Percentiles rank a stretch among this genome's conserved stretches.
phyloP scores from a whole-genome alignment of 139 green algal genomes.

The Micromonas pusilla region DNA sequence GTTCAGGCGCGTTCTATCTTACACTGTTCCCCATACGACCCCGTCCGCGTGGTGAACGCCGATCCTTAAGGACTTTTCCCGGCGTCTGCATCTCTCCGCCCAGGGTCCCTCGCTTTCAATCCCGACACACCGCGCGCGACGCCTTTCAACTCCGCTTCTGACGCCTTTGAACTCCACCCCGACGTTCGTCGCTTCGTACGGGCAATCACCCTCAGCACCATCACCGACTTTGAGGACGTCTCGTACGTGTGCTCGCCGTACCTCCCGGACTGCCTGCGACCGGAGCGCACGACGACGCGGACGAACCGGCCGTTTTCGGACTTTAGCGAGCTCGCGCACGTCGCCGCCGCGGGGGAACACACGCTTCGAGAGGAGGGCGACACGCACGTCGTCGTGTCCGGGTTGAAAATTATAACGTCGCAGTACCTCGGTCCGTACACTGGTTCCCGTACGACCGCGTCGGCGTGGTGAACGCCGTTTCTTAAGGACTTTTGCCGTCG shows the following conservation, averaged over 20 bases:
- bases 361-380: not conserved
- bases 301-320: not conserved
- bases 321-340: not conserved
- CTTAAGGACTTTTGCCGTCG: too few relatives aligned
- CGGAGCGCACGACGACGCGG: not conserved
- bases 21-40: too few relatives aligned
- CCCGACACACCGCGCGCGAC: too few relatives aligned
- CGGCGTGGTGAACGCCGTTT: too few relatives aligned
- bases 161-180: not conserved
- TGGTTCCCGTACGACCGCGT: too few relatives aligned
- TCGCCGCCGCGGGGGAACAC: not conserved
- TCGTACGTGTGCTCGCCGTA: constrained; percentile 12
- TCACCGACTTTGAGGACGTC: constrained; percentile 6
- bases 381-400: not conserved
- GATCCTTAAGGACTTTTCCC: too few relatives aligned
- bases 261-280: not conserved
- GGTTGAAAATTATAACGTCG: not conserved
- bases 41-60: too few relatives aligned
- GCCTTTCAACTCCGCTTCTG: not conserved
- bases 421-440: too few relatives aligned
- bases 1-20: too few relatives aligned
- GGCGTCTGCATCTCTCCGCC: too few relatives aligned
- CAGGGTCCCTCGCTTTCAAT: too few relatives aligned
- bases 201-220: not conserved
- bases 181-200: too few relatives aligned